Percentiles rank a stretch among this genome's conserved stretches.
Evolutionary conservation across 106 monocot species (phyloP).

Genomic region (Cymbidium sinense): DNA sequence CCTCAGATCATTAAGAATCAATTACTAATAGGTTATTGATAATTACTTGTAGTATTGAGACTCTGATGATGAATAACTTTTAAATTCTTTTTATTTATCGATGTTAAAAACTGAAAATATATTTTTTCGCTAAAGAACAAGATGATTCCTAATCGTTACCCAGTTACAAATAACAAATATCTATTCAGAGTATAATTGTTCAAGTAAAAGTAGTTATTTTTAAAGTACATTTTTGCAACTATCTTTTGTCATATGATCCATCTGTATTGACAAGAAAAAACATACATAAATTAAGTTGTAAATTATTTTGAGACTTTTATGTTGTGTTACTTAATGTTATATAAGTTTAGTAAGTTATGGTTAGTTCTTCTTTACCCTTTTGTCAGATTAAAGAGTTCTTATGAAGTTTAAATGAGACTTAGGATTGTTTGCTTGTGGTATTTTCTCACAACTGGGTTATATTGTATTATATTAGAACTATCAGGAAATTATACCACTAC

Average conservation of each 20-base stretch:
- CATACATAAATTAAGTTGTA: not conserved
- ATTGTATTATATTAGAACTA: not conserved
- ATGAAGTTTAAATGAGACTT: not conserved
- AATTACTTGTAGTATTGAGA: not conserved
- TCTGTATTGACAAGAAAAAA: not conserved
- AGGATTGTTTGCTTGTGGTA: not conserved
- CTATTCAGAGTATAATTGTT: not conserved
- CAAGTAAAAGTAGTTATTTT: conserved; percentile 1
- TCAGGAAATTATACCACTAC: not conserved
- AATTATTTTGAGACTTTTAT: not conserved
- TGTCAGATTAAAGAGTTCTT: not conserved
- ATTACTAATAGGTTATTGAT: not conserved
- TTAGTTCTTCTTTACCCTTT: not conserved
- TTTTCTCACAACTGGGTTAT: not conserved
- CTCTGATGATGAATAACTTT: not conserved
- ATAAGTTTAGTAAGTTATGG: not conserved
- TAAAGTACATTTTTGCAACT: not conserved
- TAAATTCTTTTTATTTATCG: too few species aligned
- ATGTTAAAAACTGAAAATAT: not conserved
- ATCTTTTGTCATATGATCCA: not conserved
- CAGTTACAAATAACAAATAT: not conserved
- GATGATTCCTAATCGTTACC: not conserved
- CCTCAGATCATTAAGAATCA: not conserved
- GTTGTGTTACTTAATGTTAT: not conserved
- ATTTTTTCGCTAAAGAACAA: not conserved